These are phyloP conservation scores for Eimeria necatrix DNA, from an alignment of 169 alveolate genomes.

Conservation along the genomic window DNA sequence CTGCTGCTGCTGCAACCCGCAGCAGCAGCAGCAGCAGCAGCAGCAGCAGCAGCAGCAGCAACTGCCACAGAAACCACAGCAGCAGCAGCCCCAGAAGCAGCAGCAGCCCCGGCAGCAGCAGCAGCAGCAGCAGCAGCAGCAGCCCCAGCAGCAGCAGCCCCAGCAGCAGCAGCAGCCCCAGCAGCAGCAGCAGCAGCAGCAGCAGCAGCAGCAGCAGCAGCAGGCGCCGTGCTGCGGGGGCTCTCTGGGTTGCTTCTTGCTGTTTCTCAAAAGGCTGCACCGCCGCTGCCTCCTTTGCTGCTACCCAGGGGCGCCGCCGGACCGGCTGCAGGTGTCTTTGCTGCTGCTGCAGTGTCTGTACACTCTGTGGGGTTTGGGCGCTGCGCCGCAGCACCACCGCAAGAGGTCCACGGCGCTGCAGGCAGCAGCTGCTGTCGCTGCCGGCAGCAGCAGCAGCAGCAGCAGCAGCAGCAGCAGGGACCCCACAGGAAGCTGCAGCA, in stretches of 20 bases:
- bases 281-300: conserved; percentile 61
- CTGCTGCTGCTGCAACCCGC: conserved; percentile 37
- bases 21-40: neutral
- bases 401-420: conserved; percentile 2
- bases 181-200: neutral
- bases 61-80: too few relatives aligned
- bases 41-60: neutral
- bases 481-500: neutral
- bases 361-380: conserved; percentile 24
- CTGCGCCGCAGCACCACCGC: neutral
- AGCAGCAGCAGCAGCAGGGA: neutral
- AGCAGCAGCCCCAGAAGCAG: too few relatives aligned
- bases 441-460: neutral
- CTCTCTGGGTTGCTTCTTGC: conserved; percentile 21
- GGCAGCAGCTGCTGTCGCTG: conserved; percentile 30
- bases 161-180: conserved; percentile 38
- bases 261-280: conserved; percentile 25
- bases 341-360: conserved; percentile 10
- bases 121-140: neutral
- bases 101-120: too few relatives aligned
- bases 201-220: conserved; percentile 37
- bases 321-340: conserved; percentile 26
- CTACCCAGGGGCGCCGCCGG: conserved; percentile 58
- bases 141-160: neutral
- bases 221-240: neutral